Percentiles rank a stretch among this genome's conserved stretches.
Conservation (phyloP, 371 early-diverging fungal species). For the Zancudomyces culisetae region DNA sequence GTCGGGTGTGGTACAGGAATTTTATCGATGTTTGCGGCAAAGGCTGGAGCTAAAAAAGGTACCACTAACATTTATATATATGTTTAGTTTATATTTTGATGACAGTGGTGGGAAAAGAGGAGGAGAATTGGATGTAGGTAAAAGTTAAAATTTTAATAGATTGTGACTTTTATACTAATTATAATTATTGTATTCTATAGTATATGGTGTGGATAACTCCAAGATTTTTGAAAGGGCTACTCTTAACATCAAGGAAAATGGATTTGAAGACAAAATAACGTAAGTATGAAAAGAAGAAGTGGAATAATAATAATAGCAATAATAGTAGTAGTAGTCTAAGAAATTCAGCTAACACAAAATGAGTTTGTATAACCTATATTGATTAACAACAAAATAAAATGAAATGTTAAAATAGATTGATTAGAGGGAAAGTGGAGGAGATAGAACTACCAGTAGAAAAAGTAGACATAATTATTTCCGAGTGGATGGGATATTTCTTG, state of each 20-base stretch:
- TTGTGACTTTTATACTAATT: background rate
- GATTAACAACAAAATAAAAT: no score
- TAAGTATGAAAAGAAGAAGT: background rate
- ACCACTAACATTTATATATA: slow-evolving; percentile 4
- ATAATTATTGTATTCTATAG: background rate
- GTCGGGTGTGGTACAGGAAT: slow-evolving; percentile 97
- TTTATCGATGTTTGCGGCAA: slow-evolving; percentile 93
- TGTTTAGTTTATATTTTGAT: background rate
- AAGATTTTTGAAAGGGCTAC: slow-evolving; percentile 83
- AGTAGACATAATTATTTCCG: slow-evolving; percentile 88
- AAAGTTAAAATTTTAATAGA: no score
- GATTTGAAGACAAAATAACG: slow-evolving; percentile 52
- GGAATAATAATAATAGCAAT: no score
- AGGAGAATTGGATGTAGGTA: no score
- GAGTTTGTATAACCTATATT: no score
- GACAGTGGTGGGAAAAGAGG: background rate
- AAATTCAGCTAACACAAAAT: no score
- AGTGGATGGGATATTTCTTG: slow-evolving; percentile 99
- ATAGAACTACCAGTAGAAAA: slow-evolving; percentile 72
- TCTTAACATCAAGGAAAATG: slow-evolving; percentile 72
- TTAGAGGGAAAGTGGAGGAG: slow-evolving; percentile 90
- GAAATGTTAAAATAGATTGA: no score
- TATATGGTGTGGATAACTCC: slow-evolving; percentile 85
- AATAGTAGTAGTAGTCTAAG: no score
- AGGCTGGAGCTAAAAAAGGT: slow-evolving; percentile 77